A percentile compares a stretch with the other conserved stretches of the same genome.
Conservation (phyloP, 352 stramenopile genomes). For the Blastocystis sp. region DNA sequence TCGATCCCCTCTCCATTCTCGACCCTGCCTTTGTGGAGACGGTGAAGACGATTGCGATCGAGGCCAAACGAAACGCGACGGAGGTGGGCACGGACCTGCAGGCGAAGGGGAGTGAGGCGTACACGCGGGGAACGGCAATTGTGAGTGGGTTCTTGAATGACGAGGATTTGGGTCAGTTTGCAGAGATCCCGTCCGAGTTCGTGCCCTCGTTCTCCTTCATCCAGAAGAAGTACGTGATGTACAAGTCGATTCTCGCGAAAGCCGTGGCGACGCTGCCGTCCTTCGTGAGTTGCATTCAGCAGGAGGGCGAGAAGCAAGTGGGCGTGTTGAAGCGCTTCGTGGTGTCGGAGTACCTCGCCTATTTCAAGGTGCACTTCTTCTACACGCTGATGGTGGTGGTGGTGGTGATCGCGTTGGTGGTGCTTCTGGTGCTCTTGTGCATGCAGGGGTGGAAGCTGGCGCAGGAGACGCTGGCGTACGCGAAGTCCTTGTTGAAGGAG, state of each 20-base stretch:
- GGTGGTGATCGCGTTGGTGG: conserved; percentile 2
- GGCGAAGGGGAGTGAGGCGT: background rate
- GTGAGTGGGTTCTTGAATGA: conserved; percentile 5
- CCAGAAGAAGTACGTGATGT: conserved; percentile 28
- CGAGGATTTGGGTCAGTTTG: conserved; percentile 44
- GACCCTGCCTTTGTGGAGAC: conserved; percentile 3
- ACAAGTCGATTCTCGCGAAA: background rate
- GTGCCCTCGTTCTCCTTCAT: conserved; percentile 18
- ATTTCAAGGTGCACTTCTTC: conserved; percentile 52
- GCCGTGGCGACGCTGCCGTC: background rate
- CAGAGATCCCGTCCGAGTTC: conserved; percentile 54
- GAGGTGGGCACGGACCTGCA: background rate
- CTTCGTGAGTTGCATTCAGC: conserved; percentile 14
- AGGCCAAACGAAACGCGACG: conserved; percentile 18
- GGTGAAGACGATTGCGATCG: background rate
- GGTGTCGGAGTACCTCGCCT: conserved; percentile 5
- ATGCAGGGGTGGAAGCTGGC: conserved; percentile 16
- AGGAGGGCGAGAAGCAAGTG: background rate
- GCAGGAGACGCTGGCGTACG: conserved; percentile 59
- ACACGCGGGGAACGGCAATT: background rate
- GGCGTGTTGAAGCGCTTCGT: conserved; percentile 20
- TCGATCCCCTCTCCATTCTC: conserved; percentile 21
- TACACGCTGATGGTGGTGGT: conserved; percentile 14
- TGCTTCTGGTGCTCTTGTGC: conserved; percentile 6
- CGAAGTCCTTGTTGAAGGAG: conserved; percentile 59